Base-by-base conservation (phyloP, 2,329 filamentous ascomycete species). In the Dryadomyces quercus-mongolicae region DNA sequence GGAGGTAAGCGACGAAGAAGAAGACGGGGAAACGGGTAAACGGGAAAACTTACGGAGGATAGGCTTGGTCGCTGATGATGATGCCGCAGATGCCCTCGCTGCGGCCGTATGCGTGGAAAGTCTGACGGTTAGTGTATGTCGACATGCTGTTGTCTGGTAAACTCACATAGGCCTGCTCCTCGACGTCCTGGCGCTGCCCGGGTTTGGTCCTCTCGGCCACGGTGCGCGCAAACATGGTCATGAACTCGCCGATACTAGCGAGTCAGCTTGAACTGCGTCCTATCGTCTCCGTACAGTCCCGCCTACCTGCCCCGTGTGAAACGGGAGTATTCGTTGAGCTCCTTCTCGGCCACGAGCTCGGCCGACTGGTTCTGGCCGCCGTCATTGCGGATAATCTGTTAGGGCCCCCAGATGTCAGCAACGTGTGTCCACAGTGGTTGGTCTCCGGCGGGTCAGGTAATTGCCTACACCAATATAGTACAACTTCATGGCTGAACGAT, bases 111-210 rank as follows among this genome's bases (percentile, higher is more conserved):
- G 82, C 84, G 70, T 92, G 86, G 69, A 91, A 56, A 16, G 54
- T 60, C 55, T 59, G 16, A 15, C 12, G 54, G 60, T 40, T 18
- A 51, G 22, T 15, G n/a, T n/a, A n/a, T n/a, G n/a, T n/a, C n/a
- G n/a, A n/a, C n/a, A n/a, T n/a, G n/a, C n/a, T n/a, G n/a, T n/a
- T n/a, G n/a, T 20, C 15, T 20, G 2, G 34, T 12, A 8, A 3
- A 54, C 54, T 20, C 20, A 56, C 54, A 50, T 51, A 55, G n/a
- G 20, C 82, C 74, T 90, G 81, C 69, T 93, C 83, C 70, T 94
- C 86, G 54, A 95, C 84, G 66, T 90, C 88, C 70, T 94, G 87
- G 67, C 88, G 78, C 70, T 90, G 83, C 86, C 89, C n/a, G 85
- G 80, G 56, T 55, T 61, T 62, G 57, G 89, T 95, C 16, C 88